phyloP scores from a whole-genome alignment of 495 filamentous ascomycete genomes.

The Penicillium tannophilum region DNA sequence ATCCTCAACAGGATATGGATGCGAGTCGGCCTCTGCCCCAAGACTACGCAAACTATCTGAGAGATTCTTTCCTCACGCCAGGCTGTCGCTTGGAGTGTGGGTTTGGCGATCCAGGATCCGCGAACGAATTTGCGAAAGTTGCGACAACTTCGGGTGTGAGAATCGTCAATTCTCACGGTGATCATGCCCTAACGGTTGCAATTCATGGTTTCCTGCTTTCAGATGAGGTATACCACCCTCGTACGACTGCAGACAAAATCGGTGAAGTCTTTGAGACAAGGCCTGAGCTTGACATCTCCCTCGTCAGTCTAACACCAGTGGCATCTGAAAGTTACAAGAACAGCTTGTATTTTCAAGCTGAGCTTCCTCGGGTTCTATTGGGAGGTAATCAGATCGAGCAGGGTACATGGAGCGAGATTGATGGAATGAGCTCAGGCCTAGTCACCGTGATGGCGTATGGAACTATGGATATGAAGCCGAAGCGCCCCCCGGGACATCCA shows the following conservation, averaged over 20 bases:
- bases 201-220: constrained; percentile 28
- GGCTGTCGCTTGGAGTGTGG: constrained; percentile 23
- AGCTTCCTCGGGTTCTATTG: constrained; percentile 15
- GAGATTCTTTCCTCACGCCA: constrained; percentile 23
- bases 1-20: background rate
- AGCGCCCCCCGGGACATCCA: constrained; percentile 21
- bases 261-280: constrained; percentile 22
- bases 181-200: constrained; percentile 18
- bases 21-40: constrained; percentile 14
- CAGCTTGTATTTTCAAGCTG: constrained; percentile 29
- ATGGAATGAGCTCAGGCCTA: constrained; percentile 26
- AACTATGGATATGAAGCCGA: constrained; percentile 11
- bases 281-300: constrained; percentile 26
- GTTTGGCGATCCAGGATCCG: constrained; percentile 13
- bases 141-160: constrained; percentile 32
- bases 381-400: constrained; percentile 8
- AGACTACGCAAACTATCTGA: constrained; percentile 33
- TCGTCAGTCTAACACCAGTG: constrained; percentile 26
- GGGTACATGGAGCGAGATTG: constrained; percentile 22
- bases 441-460: constrained; percentile 20
- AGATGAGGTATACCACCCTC: constrained; percentile 27
- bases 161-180: constrained; percentile 22
- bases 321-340: constrained; percentile 25
- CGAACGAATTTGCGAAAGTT: constrained; percentile 14
- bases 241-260: constrained; percentile 20